Percentiles rank a stretch among this genome's conserved stretches.
Evolutionary conservation across 2,329 filamentous ascomycete genomes (phyloP).

Genomic region (Verticillium nubilum): DNA sequence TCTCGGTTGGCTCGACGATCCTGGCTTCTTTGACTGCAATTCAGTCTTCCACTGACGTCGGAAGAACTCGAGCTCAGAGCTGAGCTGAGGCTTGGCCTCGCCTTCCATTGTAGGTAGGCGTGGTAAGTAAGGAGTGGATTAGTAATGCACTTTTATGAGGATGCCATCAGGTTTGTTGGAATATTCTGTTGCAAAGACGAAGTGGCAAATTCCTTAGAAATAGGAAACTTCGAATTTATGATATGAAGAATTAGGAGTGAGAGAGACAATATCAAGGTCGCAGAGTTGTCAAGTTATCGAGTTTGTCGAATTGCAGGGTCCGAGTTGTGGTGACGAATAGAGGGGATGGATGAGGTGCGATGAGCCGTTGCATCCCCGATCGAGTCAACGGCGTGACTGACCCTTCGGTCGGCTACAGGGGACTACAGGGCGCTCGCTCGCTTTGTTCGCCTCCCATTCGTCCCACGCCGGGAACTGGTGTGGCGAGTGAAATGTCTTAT

Average conservation of each 20-base stretch:
- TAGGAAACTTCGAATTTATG: neutral
- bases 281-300: neutral
- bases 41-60: constrained; percentile 83
- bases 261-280: neutral
- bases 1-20: neutral
- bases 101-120: neutral
- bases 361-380: neutral
- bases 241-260: neutral
- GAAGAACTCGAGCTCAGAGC: constrained; percentile 79
- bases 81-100: constrained; percentile 28
- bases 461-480: neutral
- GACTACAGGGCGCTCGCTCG: neutral
- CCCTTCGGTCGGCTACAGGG: neutral
- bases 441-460: neutral
- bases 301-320: neutral
- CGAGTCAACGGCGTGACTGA: neutral
- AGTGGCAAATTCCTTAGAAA: neutral
- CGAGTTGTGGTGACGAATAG: neutral
- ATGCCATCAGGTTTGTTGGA: neutral
- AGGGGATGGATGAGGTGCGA: neutral
- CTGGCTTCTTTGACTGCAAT: constrained; percentile 44
- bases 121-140: neutral
- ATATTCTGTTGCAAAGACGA: neutral
- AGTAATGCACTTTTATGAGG: neutral
- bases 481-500: neutral